Percentiles rank a stretch among this genome's conserved stretches.
Conservation (phyloP, 2,329 filamentous ascomycete species). For the Trichophyton equinum region DNA sequence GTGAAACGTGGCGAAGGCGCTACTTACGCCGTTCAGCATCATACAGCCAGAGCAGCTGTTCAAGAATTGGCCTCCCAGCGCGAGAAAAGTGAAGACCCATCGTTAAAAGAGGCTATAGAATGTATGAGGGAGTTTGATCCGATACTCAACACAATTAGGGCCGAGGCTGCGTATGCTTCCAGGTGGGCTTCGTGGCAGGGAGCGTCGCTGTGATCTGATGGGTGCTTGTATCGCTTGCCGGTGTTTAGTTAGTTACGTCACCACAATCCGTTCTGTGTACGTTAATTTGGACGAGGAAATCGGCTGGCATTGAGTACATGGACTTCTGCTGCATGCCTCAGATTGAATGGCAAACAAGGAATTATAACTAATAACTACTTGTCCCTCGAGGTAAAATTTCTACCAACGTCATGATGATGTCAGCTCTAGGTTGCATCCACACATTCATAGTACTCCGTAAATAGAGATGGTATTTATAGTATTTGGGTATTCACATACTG, state of each 20-base stretch:
- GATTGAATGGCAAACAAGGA: neutral
- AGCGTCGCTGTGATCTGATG: too few relatives aligned
- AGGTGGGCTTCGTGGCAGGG: neutral
- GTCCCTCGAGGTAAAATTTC: neutral
- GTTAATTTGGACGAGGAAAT: too few relatives aligned
- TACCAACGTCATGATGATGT: neutral
- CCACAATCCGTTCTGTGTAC: neutral
- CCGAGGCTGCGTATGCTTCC: neutral
- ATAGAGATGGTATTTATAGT: neutral
- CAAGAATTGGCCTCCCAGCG: neutral
- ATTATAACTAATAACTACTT: neutral
- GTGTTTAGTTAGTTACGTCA: neutral
- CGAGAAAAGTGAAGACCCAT: too few relatives aligned
- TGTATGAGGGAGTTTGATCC: neutral
- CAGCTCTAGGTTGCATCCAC: neutral
- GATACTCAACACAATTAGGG: neutral
- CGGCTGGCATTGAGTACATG: too few relatives aligned
- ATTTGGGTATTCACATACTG: neutral
- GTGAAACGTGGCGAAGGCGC: neutral
- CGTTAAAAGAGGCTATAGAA: neutral
- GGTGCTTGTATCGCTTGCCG: too few relatives aligned
- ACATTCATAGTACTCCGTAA: too few relatives aligned
- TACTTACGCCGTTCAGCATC: neutral
- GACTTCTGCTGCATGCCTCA: too few relatives aligned
- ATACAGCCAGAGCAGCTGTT: neutral